phyloP scores from a whole-genome alignment of 73 alveolate genomes.

The Paramecium sonneborni region DNA sequence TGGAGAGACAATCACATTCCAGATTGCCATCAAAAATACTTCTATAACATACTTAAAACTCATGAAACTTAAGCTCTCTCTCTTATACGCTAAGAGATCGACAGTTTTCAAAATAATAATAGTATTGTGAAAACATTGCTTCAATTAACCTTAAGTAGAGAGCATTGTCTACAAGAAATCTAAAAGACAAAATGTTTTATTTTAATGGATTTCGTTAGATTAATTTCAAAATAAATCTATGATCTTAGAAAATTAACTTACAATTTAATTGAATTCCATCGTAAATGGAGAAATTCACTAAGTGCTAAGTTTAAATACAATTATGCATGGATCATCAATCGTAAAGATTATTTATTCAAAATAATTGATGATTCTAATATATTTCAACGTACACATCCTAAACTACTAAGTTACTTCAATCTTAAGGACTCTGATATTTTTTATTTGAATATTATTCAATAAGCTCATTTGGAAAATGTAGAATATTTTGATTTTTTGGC shows the following conservation, averaged over 20 bases:
- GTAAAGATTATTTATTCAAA: background rate
- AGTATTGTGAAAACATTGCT: background rate
- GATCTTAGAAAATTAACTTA: background rate
- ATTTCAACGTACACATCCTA: background rate
- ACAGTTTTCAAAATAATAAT: background rate
- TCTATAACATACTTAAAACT: background rate
- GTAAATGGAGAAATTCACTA: background rate
- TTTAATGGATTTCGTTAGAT: background rate
- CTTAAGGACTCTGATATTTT: background rate
- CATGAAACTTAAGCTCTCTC: background rate
- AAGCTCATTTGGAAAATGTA: background rate
- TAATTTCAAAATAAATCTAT: background rate
- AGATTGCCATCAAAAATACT: background rate
- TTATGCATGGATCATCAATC: background rate
- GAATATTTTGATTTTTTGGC: background rate
- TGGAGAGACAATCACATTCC: background rate
- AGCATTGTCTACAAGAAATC: background rate
- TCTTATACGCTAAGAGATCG: background rate
- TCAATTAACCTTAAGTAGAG: background rate
- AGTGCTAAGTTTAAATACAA: background rate
- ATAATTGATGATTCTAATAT: background rate
- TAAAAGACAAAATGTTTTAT: background rate
- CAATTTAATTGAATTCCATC: background rate
- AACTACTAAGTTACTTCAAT: background rate
- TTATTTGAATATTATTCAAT: background rate